Evolutionary conservation across 495 filamentous ascomycete species (phyloP).

Genomic region (Xylaria telfairii): DNA sequence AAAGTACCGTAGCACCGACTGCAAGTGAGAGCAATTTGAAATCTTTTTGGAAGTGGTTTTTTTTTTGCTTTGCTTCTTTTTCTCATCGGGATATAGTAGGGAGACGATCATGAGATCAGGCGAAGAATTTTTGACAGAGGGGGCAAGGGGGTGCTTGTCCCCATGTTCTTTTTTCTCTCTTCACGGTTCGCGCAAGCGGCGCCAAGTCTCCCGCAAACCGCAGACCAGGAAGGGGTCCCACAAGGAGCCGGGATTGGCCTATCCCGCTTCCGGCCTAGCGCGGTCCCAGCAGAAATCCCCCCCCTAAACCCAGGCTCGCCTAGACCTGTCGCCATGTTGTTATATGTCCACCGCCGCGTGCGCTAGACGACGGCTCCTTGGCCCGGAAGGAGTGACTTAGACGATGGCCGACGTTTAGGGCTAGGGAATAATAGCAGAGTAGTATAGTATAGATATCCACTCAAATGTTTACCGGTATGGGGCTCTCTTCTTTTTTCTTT

Average conservation of each 20-base stretch:
- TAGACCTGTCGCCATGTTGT: neutral
- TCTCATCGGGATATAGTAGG: neutral
- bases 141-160: neutral
- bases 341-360: neutral
- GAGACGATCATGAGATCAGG: conserved; percentile 2
- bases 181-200: neutral
- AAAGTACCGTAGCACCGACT: neutral
- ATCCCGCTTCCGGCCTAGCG: neutral
- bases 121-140: neutral
- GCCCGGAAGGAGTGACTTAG: neutral
- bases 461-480: neutral
- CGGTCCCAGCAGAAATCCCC: conserved; percentile 1
- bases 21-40: conserved; percentile 1
- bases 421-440: neutral
- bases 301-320: neutral
- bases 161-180: neutral
- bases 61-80: neutral
- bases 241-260: neutral
- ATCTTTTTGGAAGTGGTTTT: neutral
- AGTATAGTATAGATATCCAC: conserved; percentile 6
- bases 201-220: conserved; percentile 13
- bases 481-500: too few species aligned
- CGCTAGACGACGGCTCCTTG: neutral
- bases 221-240: neutral
- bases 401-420: neutral